Evolutionary conservation across 1,284 basidiomycete species (phyloP).

Genomic region (Microbotryomycetes sp.): DNA sequence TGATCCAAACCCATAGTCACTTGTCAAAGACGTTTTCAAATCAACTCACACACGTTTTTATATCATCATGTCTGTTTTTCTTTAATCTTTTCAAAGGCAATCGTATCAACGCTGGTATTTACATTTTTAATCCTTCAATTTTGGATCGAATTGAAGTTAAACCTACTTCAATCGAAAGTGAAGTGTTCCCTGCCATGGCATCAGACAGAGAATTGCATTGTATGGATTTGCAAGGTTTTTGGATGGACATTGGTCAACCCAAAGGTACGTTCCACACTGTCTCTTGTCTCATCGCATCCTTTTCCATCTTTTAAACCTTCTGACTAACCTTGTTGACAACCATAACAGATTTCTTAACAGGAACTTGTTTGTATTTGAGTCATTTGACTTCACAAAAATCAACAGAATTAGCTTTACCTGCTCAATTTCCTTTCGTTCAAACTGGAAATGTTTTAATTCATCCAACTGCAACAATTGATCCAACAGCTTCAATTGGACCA

Average conservation of each 20-base stretch:
- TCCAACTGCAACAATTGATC: slow-evolving; percentile 47
- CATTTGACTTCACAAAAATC: slow-evolving; percentile 47
- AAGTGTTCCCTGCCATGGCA: slow-evolving; percentile 50
- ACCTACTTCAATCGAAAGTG: slow-evolving; percentile 51
- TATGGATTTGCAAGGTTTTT: slow-evolving; percentile 49
- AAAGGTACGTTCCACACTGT: slow-evolving; percentile 41
- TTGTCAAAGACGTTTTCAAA: too few species aligned
- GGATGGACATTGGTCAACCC: slow-evolving; percentile 52
- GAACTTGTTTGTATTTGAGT: slow-evolving; percentile 50
- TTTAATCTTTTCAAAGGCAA: slow-evolving; percentile 37
- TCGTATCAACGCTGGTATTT: slow-evolving; percentile 52
- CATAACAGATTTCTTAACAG: slow-evolving; percentile 33
- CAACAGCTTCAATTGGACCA: slow-evolving; percentile 46
- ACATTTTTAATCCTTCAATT: slow-evolving; percentile 50
- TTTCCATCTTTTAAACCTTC: background rate
- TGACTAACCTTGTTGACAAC: background rate
- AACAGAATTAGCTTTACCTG: slow-evolving; percentile 44
- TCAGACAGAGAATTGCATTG: slow-evolving; percentile 49
- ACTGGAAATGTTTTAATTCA: slow-evolving; percentile 3
- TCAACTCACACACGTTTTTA: too few species aligned
- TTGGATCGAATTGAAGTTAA: slow-evolving; percentile 48
- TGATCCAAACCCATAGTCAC: too few species aligned
- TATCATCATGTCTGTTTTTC: background rate
- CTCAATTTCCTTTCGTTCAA: slow-evolving; percentile 42
- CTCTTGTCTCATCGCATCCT: background rate